Conservation (phyloP, 2,329 filamentous ascomycete genomes). For the Colletotrichum echinochloae region DNA sequence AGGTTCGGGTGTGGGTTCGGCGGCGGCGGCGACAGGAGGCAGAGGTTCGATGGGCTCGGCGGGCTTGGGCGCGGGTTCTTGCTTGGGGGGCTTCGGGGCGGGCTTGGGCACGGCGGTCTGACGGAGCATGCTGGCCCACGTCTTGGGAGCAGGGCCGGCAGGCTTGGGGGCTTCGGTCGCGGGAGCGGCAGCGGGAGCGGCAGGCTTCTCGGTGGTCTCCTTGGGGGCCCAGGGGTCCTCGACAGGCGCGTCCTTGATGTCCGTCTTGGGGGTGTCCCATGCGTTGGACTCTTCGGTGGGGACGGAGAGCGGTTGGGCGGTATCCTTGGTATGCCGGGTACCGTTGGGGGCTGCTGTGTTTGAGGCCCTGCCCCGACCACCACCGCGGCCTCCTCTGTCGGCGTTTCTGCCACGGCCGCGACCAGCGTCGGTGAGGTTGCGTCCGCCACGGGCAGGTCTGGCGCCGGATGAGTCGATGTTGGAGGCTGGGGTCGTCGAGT, state of each 20-base stretch:
- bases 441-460: slow-evolving; percentile 70
- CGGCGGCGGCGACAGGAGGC: slow-evolving; percentile 44
- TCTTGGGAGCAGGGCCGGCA: slow-evolving; percentile 62
- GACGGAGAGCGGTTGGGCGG: slow-evolving; percentile 68
- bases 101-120: slow-evolving; percentile 69
- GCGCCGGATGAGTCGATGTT: slow-evolving; percentile 59
- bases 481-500: slow-evolving; percentile 65
- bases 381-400: slow-evolving; percentile 70
- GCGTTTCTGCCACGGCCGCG: slow-evolving; percentile 70
- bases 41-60: slow-evolving; percentile 58
- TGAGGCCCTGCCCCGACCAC: slow-evolving; percentile 73
- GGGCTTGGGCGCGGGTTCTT: slow-evolving; percentile 60
- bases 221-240: slow-evolving; percentile 57
- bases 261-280: slow-evolving; percentile 62
- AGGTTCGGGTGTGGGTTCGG: slow-evolving; percentile 43
- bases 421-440: slow-evolving; percentile 70
- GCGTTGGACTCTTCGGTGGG: slow-evolving; percentile 77
- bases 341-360: slow-evolving; percentile 70
- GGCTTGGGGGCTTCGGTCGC: slow-evolving; percentile 54
- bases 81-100: slow-evolving; percentile 63
- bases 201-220: slow-evolving; percentile 53
- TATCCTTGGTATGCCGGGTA: slow-evolving; percentile 63
- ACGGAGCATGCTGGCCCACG: slow-evolving; percentile 82
- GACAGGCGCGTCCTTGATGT: slow-evolving; percentile 47
- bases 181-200: slow-evolving; percentile 50